Percentiles rank a stretch among this genome's conserved stretches.
These are phyloP conservation scores for Penicillium griseofulvum DNA, from an alignment of 2,329 filamentous ascomycete species.

Conservation along the genomic window DNA sequence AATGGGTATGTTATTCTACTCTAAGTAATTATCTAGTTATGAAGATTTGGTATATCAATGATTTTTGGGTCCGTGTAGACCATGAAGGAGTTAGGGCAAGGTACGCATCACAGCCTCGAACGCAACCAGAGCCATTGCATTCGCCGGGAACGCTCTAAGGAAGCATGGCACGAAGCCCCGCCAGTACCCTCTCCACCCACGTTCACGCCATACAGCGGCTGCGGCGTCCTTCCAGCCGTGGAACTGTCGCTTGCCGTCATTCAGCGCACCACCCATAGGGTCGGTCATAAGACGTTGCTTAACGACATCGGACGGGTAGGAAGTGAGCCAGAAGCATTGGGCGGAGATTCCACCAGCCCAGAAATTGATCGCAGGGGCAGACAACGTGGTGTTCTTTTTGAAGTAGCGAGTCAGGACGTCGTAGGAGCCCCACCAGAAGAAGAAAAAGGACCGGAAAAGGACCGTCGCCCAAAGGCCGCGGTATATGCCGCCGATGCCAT, in stretches of 20 bases:
- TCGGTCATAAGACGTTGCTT: conserved; percentile 99
- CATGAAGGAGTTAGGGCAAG: conserved; percentile 33
- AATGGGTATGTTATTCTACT: not conserved
- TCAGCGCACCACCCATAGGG: conserved; percentile 68
- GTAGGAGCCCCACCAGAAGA: conserved; percentile 98
- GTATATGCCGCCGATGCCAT: conserved; percentile 79
- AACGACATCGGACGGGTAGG: conserved; percentile 88
- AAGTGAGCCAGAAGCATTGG: conserved; percentile 90
- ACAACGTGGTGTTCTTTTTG: conserved; percentile 64
- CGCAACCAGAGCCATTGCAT: conserved; percentile 86
- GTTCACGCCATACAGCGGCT: conserved; percentile 69
- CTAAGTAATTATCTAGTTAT: not conserved
- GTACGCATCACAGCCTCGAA: conserved; percentile 87
- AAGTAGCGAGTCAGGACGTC: conserved; percentile 74
- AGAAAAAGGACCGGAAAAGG: conserved; percentile 89
- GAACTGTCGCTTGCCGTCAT: conserved; percentile 68
- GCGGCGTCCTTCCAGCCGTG: conserved; percentile 77
- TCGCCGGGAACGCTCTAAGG: conserved; percentile 88
- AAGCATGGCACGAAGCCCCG: conserved; percentile 93
- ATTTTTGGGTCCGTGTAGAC: conserved; percentile 5
- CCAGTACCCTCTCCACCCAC: conserved; percentile 80
- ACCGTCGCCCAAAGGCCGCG: conserved; percentile 82
- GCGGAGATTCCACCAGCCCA: conserved; percentile 93
- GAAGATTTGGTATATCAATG: not conserved
- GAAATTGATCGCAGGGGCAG: conserved; percentile 83